Evolutionary conservation across 176 grass and related monocot genomes (phyloP).

Genomic region (Alloteropsis semialata): DNA sequence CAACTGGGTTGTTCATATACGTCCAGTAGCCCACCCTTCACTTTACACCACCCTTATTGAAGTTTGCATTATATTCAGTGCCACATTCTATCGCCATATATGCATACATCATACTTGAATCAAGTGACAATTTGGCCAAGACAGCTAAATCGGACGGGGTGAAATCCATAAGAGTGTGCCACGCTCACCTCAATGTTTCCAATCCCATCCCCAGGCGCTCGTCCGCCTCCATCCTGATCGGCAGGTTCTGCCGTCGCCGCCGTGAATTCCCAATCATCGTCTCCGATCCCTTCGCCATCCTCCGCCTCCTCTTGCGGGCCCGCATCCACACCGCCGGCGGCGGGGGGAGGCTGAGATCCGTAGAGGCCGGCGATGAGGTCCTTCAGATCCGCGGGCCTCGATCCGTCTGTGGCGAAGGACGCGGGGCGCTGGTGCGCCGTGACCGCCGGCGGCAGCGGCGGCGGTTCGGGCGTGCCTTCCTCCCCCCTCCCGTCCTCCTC

Average conservation of each 20-base stretch:
- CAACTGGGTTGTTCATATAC: background rate
- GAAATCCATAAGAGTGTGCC: background rate
- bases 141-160: background rate
- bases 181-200: slow-evolving; percentile 27
- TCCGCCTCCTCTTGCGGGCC: background rate
- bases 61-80: background rate
- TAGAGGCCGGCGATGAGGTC: slow-evolving; percentile 55
- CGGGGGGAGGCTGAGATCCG: slow-evolving; percentile 25
- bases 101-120: background rate
- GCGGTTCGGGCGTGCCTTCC: slow-evolving; percentile 2
- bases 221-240: background rate
- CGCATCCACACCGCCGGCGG: background rate
- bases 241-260: slow-evolving; percentile 5
- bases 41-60: background rate
- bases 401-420: background rate
- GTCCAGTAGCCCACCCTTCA: background rate
- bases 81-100: background rate
- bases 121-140: background rate
- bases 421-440: background rate
- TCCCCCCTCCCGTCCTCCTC: background rate
- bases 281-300: slow-evolving; percentile 29
- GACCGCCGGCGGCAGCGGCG: background rate
- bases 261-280: slow-evolving; percentile 61
- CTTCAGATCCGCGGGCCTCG: slow-evolving; percentile 30
- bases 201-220: background rate